phyloP scores from a whole-genome alignment of 2,329 filamentous ascomycete genomes.

The Daldinia eschscholtzii region DNA sequence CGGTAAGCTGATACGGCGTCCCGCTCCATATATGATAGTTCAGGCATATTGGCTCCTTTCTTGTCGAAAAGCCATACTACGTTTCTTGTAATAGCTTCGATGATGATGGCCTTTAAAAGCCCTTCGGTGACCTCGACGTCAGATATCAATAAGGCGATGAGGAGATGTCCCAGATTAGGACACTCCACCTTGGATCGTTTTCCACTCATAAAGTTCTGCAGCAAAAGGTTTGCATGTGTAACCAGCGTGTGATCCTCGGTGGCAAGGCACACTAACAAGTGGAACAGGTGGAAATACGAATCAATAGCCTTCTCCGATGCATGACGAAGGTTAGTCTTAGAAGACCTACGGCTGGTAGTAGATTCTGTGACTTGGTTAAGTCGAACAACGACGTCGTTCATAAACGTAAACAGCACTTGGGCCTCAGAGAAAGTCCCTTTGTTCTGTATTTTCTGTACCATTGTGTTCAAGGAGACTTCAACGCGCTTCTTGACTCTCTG shows the following conservation, averaged over 20 bases:
- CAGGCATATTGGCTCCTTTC: slow-evolving; percentile 54
- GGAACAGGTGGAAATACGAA: slow-evolving; percentile 65
- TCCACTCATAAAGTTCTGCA: slow-evolving; percentile 56
- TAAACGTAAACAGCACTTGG: slow-evolving; percentile 60
- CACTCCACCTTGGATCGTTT: slow-evolving; percentile 57
- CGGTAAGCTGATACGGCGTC: slow-evolving; percentile 59
- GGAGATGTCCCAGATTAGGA: slow-evolving; percentile 63
- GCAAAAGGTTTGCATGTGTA: slow-evolving; percentile 55
- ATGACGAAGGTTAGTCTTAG: slow-evolving; percentile 58
- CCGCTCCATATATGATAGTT: slow-evolving; percentile 62
- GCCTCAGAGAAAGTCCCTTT: slow-evolving; percentile 43
- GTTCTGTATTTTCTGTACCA: slow-evolving; percentile 48
- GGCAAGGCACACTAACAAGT: slow-evolving; percentile 63
- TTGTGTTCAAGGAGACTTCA: slow-evolving; percentile 43
- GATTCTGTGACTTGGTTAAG: slow-evolving; percentile 58
- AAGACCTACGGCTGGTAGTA: slow-evolving; percentile 38
- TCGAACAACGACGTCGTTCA: slow-evolving; percentile 64
- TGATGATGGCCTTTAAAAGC: slow-evolving; percentile 59
- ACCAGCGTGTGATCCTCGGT: slow-evolving; percentile 55
- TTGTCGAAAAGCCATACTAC: slow-evolving; percentile 64
- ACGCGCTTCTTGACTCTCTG: slow-evolving; percentile 51
- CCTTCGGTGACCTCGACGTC: slow-evolving; percentile 56
- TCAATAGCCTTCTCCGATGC: slow-evolving; percentile 67
- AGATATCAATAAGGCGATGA: slow-evolving; percentile 62
- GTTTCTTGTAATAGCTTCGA: slow-evolving; percentile 63